Evolutionary conservation across 331 rosid genomes (phyloP).

Genomic region (Rosa hybrid): DNA sequence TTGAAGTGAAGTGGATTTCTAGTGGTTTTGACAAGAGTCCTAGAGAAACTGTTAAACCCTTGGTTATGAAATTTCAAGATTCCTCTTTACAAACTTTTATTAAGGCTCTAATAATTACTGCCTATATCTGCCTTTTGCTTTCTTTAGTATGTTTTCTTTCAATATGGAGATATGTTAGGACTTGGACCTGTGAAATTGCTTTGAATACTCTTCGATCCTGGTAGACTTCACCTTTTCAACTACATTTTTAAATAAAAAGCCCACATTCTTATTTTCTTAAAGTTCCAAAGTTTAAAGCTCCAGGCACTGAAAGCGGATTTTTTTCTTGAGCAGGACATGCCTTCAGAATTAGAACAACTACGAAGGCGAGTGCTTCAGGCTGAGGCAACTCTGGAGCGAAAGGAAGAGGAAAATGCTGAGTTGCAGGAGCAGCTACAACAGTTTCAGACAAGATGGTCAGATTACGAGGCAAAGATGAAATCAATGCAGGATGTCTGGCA

Average conservation of each 20-base stretch:
- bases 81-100: neutral
- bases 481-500: slow-evolving; percentile 96
- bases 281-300: slow-evolving; percentile 7
- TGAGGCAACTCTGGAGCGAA: slow-evolving; percentile 75
- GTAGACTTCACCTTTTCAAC: neutral
- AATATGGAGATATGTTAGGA: neutral
- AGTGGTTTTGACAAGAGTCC: neutral
- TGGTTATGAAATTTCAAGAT: slow-evolving; percentile 6
- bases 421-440: slow-evolving; percentile 74
- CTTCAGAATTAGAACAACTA: slow-evolving; percentile 63
- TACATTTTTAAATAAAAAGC: neutral
- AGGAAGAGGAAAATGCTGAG: slow-evolving; percentile 82
- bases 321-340: slow-evolving; percentile 44
- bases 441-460: slow-evolving; percentile 78
- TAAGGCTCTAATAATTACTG: neutral
- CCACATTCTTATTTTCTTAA: neutral
- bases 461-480: slow-evolving; percentile 87
- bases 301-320: neutral
- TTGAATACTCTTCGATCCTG: neutral
- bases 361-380: slow-evolving; percentile 69
- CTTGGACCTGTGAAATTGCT: neutral
- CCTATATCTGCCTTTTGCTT: neutral
- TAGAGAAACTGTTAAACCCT: neutral
- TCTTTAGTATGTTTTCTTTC: neutral
- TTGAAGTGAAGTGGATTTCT: neutral